Conservation (phyloP, 352 stramenopile genomes). For the Pythium myriotylum region DNA sequence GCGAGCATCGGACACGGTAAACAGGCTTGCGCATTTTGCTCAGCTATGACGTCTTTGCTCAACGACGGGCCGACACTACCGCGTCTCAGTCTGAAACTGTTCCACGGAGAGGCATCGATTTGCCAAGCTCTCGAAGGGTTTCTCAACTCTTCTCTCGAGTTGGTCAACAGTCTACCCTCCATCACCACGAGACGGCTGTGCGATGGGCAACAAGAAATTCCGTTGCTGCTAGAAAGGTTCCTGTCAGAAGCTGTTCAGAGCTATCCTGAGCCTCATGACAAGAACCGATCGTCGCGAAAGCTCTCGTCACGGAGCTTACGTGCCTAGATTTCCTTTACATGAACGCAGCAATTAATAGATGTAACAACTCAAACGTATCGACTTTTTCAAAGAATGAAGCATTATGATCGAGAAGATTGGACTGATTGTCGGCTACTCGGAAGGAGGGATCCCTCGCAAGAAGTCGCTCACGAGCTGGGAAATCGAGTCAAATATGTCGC, state of each 20-base stretch:
- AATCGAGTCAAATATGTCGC: background rate
- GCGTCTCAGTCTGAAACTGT: constrained; percentile 10
- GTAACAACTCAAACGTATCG: too few relatives aligned
- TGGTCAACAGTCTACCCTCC: background rate
- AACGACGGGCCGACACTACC: constrained; percentile 14
- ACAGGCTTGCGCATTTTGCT: constrained; percentile 11
- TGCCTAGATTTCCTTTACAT: too few relatives aligned
- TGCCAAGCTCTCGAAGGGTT: constrained; percentile 14
- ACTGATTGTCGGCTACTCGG: too few relatives aligned
- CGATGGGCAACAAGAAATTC: constrained; percentile 20
- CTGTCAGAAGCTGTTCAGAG: background rate
- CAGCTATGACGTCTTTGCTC: constrained; percentile 4
- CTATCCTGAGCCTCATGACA: background rate
- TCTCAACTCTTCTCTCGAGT: constrained; percentile 6
- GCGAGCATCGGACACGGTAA: constrained; percentile 8
- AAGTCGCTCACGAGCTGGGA: background rate
- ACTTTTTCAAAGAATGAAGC: too few relatives aligned
- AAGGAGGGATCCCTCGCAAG: background rate
- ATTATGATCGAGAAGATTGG: too few relatives aligned
- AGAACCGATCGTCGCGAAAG: too few relatives aligned
- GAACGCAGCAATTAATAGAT: too few relatives aligned
- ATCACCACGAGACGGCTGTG: background rate
- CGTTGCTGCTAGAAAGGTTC: constrained; percentile 13
- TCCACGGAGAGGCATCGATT: constrained; percentile 8
- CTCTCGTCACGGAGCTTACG: too few relatives aligned